Conservation (phyloP, 495 filamentous ascomycete species). For the Annulohypoxylon moriforme region DNA sequence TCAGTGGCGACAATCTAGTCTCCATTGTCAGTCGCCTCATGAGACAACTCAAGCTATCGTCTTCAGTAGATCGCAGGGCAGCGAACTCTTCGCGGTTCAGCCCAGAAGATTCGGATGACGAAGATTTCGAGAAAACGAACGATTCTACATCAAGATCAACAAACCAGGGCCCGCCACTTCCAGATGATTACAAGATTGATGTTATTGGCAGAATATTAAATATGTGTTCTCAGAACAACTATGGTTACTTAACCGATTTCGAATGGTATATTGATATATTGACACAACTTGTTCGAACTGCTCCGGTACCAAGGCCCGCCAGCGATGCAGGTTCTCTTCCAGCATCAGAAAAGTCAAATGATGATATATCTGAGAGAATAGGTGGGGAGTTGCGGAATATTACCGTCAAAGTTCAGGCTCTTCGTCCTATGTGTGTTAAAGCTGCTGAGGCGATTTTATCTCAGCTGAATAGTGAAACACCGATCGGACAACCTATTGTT, state of each 20-base stretch:
- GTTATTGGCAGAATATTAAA: conserved; percentile 83
- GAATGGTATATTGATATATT: conserved; percentile 95
- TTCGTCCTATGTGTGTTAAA: conserved; percentile 78
- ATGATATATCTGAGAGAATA: conserved; percentile 75
- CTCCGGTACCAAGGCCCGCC: conserved; percentile 55
- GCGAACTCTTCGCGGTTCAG: conserved; percentile 45
- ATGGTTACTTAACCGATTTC: conserved; percentile 85
- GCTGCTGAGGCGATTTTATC: conserved; percentile 84
- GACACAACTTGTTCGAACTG: conserved; percentile 79
- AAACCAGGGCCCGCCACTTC: conserved; percentile 64
- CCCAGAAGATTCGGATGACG: conserved; percentile 66
- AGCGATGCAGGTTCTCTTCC: conserved; percentile 57
- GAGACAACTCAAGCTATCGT: conserved; percentile 76
- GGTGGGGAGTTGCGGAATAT: conserved; percentile 88
- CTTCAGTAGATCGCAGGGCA: conserved; percentile 48
- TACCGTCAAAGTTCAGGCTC: conserved; percentile 87
- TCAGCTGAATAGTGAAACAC: conserved; percentile 56
- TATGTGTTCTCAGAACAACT: conserved; percentile 93
- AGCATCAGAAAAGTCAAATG: conserved; percentile 41
- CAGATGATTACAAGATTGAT: conserved; percentile 82
- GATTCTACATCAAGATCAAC: conserved; percentile 48
- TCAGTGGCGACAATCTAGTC: conserved; percentile 82
- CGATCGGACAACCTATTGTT: conserved; percentile 50
- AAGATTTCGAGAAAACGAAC: conserved; percentile 61
- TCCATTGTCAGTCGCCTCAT: conserved; percentile 88